Conservation (phyloP, 2,329 filamentous ascomycete genomes). For the Sarocladiaceae sp. region DNA sequence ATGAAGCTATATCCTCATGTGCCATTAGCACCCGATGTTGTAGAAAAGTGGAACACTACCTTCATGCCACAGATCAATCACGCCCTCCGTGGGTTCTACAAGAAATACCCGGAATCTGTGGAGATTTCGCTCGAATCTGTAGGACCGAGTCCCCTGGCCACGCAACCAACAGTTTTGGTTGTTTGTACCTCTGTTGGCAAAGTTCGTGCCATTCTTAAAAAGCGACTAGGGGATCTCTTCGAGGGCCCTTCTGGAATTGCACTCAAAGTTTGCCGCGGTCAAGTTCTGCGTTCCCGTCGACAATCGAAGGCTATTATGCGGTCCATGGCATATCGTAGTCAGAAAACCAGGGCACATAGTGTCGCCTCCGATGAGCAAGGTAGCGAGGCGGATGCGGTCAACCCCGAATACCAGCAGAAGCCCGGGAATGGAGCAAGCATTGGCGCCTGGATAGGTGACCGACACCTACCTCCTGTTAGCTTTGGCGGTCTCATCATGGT, state of each 20-base stretch:
- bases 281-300: slow-evolving; percentile 55
- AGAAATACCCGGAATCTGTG: slow-evolving; percentile 67
- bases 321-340: slow-evolving; percentile 26
- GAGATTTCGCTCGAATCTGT: slow-evolving; percentile 73
- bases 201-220: slow-evolving; percentile 64
- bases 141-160: slow-evolving; percentile 59
- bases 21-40: slow-evolving; percentile 49
- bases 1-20: slow-evolving; percentile 55
- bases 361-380: slow-evolving; percentile 25
- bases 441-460: slow-evolving; percentile 78
- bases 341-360: slow-evolving; percentile 19
- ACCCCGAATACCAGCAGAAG: slow-evolving; percentile 70
- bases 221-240: slow-evolving; percentile 59
- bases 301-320: slow-evolving; percentile 23
- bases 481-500: slow-evolving; percentile 84
- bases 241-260: slow-evolving; percentile 56
- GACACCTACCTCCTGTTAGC: slow-evolving; percentile 83
- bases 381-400: slow-evolving; percentile 43
- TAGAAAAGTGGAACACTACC: slow-evolving; percentile 65
- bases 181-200: slow-evolving; percentile 70
- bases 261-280: slow-evolving; percentile 66
- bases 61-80: slow-evolving; percentile 69
- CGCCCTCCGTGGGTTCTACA: slow-evolving; percentile 63
- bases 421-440: slow-evolving; percentile 88
- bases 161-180: slow-evolving; percentile 67